A percentile compares a stretch with the other conserved stretches of the same genome.
Evolutionary conservation across 192 early-diverging fungal genomes (phyloP).

Genomic region (Tieghemiomyces parasiticus): DNA sequence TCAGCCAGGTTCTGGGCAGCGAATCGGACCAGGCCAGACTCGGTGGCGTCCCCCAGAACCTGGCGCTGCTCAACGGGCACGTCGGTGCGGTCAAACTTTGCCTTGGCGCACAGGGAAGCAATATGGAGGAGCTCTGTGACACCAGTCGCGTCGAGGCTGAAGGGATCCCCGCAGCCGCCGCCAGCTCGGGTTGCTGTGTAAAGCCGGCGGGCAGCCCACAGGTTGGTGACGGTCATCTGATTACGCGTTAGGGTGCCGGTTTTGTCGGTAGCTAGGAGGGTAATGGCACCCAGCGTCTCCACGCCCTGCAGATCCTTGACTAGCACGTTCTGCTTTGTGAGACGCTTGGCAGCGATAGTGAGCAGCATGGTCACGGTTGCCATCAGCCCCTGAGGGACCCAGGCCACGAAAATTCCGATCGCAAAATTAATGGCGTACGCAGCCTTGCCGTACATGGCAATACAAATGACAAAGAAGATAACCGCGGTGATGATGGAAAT

Average conservation of each 20-base stretch:
- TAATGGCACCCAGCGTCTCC: slow-evolving; percentile 94
- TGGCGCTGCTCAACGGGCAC: slow-evolving; percentile 67
- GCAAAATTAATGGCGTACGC: slow-evolving; percentile 75
- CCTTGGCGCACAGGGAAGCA: slow-evolving; percentile 69
- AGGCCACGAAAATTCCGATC: slow-evolving; percentile 76
- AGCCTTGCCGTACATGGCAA: slow-evolving; percentile 39
- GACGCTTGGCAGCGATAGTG: slow-evolving; percentile 89
- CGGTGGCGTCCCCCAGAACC: slow-evolving; percentile 89
- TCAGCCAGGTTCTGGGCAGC: slow-evolving; percentile 52
- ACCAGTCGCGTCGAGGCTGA: slow-evolving; percentile 40
- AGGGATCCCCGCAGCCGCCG: slow-evolving; percentile 26
- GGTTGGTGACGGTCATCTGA: slow-evolving; percentile 89
- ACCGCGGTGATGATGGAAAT: slow-evolving; percentile 61
- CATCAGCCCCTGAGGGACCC: slow-evolving; percentile 88
- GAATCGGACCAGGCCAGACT: slow-evolving; percentile 77
- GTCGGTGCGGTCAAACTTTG: slow-evolving; percentile 80
- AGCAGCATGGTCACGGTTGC: slow-evolving; percentile 89
- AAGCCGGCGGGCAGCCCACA: slow-evolving; percentile 67
- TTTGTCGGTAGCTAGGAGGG: slow-evolving; percentile 92
- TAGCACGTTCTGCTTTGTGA: slow-evolving; percentile 76
- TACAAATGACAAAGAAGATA: slow-evolving; percentile 71
- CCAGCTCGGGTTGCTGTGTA: slow-evolving; percentile 37
- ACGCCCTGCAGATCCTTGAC: slow-evolving; percentile 95
- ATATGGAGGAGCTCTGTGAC: slow-evolving; percentile 64
- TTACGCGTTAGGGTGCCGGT: slow-evolving; percentile 94